Evolutionary conservation across 768 basidiomycete species (phyloP), one percentile per base, ranked within the genome.

Genomic region (Ramaria sp.): DNA sequence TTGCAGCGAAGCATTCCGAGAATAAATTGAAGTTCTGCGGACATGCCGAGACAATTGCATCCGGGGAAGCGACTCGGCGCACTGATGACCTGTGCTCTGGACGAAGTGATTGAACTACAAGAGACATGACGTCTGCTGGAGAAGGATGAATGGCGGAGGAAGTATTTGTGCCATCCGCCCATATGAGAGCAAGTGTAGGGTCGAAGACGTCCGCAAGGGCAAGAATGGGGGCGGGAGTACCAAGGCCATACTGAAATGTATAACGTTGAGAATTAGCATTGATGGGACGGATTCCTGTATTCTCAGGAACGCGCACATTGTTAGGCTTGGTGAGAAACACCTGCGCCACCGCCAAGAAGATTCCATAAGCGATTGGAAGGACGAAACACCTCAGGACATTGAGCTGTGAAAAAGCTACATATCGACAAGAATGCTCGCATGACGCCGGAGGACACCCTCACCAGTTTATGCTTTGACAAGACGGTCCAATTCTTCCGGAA

Each of bases 401-500:
- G 2, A 83, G 67, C 83, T 84, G 53, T 17, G 41, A 42, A 15
- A 7, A 24, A 30, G 64, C 1, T 49, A 12, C 3, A 33, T 43
- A 37, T 43, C 39, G n/a, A 42, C 3, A 37, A 12, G 19, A 38
- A 48, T 17, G 46, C 46, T 22, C 45, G 17, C 47, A 37, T 15
- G 50, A 31, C 3, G 38, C 3, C 17, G 22, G 6, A 1, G 6
- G 72, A 27, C 27, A 27, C 27, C 27, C 82, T 65, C 63, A 86
- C 84, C 64, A 83, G 67, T 52, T 81, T 76, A 66, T 84, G 82
- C 64, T 79, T 84, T 22, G 77, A 80, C 30, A 86, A 71, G 0
- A 85, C 73, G 43, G 87, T 85, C 82, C 82, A 85, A 61, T 87
- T 87, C 73, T 88, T 88, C 78, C 80, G 77, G 55, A 79, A 76